Evolutionary conservation across 2,329 filamentous ascomycete genomes (phyloP), one percentile per base, ranked within the genome.

Genomic region (Trichocomaceae sp.): DNA sequence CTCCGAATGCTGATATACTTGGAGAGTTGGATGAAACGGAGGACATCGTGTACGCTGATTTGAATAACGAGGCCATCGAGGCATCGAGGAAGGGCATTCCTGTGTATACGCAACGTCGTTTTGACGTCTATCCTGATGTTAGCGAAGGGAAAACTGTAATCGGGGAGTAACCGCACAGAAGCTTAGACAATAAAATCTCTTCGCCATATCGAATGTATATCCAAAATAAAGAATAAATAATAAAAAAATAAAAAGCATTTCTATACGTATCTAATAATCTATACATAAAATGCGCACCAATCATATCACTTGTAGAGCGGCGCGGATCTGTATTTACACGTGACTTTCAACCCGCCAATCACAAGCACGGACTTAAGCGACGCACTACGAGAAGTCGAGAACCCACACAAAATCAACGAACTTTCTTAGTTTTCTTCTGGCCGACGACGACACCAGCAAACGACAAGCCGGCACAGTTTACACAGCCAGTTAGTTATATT

Each of bases 61-160:
- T 96, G 65, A 78, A 82, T 35, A 80, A 78, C 4, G 82, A 80
- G 10, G 81, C 78, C 64, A 88, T 97, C 62, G 82, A 84, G 54
- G 84, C 88, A 72, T 83, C 85, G 46, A 82, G 92, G 69, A 89
- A 82, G 70, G 86, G 86, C 5, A 96, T 99, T 62, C 93, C 93
- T 2, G 77, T 97, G 52, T 83, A 85, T 64, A 81, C 79, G 17
- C 93, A 99, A 79, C 81, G 93, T 64, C 79, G 93, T 61, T 99
- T 96, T 69, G 93, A 99, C 71, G 87, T 99, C 19, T 99, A 99
- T 71, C 87, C 90, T 0, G 91, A 99, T 77, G 83, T 99, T 31
- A 90, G 84, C 64, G 72, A 81, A 64, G 85, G 82, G 2, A 45
- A 57, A 26, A 31, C 41, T 37, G 52, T 29, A 19, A 5, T 47